phyloP scores from a whole-genome alignment of 495 filamentous ascomycete species.

The Podospora didyma region DNA sequence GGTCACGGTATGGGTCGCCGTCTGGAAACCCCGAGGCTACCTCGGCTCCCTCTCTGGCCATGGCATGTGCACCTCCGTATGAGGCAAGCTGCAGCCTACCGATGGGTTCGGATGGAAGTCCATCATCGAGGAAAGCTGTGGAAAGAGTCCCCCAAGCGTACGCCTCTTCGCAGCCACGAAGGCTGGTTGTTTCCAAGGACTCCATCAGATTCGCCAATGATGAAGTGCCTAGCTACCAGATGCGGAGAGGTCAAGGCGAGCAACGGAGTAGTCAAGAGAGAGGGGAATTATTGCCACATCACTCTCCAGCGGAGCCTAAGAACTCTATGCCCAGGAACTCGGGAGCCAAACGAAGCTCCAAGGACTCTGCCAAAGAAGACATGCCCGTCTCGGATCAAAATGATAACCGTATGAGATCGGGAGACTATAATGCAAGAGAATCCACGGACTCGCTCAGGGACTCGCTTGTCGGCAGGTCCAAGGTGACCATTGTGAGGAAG shows the following conservation, averaged over 20 bases:
- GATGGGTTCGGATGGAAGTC: background rate
- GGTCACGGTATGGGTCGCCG: background rate
- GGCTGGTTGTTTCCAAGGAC: conserved; percentile 13
- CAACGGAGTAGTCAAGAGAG: background rate
- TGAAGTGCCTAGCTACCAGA: too few species aligned
- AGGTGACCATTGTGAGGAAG: background rate
- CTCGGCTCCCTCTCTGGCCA: too few species aligned
- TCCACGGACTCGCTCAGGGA: background rate
- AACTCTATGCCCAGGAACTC: background rate
- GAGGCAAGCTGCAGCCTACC: background rate
- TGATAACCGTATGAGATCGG: too few species aligned
- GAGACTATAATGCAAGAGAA: background rate
- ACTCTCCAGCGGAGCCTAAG: background rate
- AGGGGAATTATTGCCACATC: background rate
- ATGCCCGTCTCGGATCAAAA: too few species aligned
- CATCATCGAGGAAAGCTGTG: background rate
- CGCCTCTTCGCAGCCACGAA: background rate
- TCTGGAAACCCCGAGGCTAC: too few species aligned
- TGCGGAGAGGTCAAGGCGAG: background rate
- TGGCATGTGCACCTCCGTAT: background rate
- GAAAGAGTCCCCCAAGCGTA: background rate
- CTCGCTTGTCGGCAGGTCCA: background rate
- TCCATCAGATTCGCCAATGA: conserved; percentile 8
- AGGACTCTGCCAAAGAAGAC: background rate
- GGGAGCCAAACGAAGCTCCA: background rate